A percentile compares a stretch with the other conserved stretches of the same genome.
phyloP scores from a whole-genome alignment of 352 stramenopile genomes.

The Pythium insidiosum region DNA sequence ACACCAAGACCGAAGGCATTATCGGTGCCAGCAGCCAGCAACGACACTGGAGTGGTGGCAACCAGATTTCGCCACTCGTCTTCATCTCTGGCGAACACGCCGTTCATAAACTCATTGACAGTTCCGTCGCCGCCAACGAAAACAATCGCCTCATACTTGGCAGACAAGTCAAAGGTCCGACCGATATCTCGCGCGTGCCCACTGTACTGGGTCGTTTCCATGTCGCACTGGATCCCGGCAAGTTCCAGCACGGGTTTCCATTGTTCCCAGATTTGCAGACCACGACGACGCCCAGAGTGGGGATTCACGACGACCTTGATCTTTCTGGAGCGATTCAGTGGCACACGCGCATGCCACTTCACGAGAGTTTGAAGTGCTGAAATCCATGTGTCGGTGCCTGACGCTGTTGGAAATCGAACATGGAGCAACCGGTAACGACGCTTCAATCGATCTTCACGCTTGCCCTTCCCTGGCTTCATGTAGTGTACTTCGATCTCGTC shows the following conservation, averaged over 20 bases:
- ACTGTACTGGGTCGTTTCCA: constrained; percentile 68
- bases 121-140: constrained; percentile 75
- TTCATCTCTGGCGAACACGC: constrained; percentile 62
- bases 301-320: constrained; percentile 80
- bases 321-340: constrained; percentile 29
- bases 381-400: constrained; percentile 23
- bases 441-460: constrained; percentile 43
- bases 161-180: constrained; percentile 35
- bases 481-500: constrained; percentile 46
- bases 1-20: constrained; percentile 76
- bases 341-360: constrained; percentile 68
- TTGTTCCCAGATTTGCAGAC: constrained; percentile 50
- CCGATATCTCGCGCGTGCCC: constrained; percentile 69
- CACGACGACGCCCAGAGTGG: constrained; percentile 50
- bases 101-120: constrained; percentile 84
- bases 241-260: constrained; percentile 53
- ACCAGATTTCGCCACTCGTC: constrained; percentile 63
- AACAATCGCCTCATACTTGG: constrained; percentile 70
- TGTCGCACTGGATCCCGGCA: constrained; percentile 61
- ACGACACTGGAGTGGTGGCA: constrained; percentile 59
- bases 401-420: constrained; percentile 24
- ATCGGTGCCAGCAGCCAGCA: constrained; percentile 62
- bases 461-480: constrained; percentile 48
- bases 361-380: constrained; percentile 41
- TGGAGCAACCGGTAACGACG: constrained; percentile 36